phyloP scores from a whole-genome alignment of 257 asterid species.

The Salvia miltiorrhiza region DNA sequence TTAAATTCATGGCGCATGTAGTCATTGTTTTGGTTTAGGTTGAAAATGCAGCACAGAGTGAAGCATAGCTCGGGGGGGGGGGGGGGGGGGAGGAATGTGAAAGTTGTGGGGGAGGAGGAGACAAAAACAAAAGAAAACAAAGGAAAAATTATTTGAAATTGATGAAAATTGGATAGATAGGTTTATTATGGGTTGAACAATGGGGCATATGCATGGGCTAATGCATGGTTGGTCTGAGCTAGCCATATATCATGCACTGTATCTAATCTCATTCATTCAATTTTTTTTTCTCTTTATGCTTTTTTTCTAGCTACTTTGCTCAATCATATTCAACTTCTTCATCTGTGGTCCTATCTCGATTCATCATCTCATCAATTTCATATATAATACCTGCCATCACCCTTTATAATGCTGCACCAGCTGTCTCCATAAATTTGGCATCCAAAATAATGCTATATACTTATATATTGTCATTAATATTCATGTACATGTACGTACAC shows the following conservation, averaged over 20 bases:
- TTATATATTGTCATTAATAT: conserved; percentile 7
- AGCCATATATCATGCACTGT: neutral
- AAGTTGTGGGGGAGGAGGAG: neutral
- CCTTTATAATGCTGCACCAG: conserved; percentile 37
- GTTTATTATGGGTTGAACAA: neutral
- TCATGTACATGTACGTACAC: neutral
- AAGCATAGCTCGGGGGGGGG: too few species aligned
- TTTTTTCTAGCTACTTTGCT: neutral
- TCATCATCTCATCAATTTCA: conserved; percentile 27
- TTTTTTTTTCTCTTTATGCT: neutral
- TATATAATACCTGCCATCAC: conserved; percentile 26
- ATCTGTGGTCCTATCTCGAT: conserved; percentile 39
- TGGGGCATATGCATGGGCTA: neutral
- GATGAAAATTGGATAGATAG: neutral
- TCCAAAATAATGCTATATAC: neutral
- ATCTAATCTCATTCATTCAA: neutral
- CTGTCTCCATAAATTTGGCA: conserved; percentile 31
- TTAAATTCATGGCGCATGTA: too few species aligned
- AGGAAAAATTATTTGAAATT: neutral
- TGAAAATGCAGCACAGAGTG: too few species aligned
- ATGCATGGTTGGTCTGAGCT: neutral
- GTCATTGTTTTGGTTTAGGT: too few species aligned
- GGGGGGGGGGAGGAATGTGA: too few species aligned
- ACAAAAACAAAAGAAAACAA: neutral
- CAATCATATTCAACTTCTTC: conserved; percentile 28